Evolutionary conservation across 805 yeast genomes (phyloP).

Genomic region (Kazachstania africana): DNA sequence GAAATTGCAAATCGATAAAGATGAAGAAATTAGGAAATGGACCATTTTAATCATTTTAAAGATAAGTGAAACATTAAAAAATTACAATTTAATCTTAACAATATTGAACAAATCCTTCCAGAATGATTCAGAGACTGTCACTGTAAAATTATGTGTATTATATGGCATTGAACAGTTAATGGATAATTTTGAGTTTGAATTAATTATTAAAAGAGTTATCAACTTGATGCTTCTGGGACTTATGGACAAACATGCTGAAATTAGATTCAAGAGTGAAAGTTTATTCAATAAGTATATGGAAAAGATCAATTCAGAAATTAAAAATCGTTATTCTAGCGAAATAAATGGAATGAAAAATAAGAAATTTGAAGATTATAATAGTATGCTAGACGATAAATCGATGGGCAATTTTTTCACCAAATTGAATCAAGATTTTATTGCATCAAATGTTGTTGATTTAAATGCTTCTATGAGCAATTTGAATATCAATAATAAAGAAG

Average conservation of each 20-base stretch:
- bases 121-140: slow-evolving; percentile 65
- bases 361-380: background rate
- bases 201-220: slow-evolving; percentile 67
- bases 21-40: slow-evolving; percentile 21
- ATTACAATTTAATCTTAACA: slow-evolving; percentile 70
- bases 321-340: background rate
- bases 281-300: slow-evolving; percentile 52
- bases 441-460: no score
- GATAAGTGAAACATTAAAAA: slow-evolving; percentile 24
- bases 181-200: slow-evolving; percentile 57
- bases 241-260: slow-evolving; percentile 59
- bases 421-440: no score
- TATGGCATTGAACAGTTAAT: slow-evolving; percentile 56
- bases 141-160: slow-evolving; percentile 60
- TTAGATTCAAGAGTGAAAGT: slow-evolving; percentile 59
- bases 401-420: background rate
- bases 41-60: slow-evolving; percentile 19
- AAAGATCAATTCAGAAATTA: slow-evolving; percentile 38
- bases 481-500: background rate
- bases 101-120: slow-evolving; percentile 79
- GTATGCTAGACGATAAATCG: background rate
- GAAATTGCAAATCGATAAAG: slow-evolving; percentile 29
- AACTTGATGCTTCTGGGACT: slow-evolving; percentile 79
- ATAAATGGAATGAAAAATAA: background rate
- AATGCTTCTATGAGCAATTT: no score